Percentiles rank a stretch among this genome's conserved stretches.
These are phyloP conservation scores for Amaranthus palmeri DNA, from an alignment of 148 eudicot genomes.

Conservation along the genomic window DNA sequence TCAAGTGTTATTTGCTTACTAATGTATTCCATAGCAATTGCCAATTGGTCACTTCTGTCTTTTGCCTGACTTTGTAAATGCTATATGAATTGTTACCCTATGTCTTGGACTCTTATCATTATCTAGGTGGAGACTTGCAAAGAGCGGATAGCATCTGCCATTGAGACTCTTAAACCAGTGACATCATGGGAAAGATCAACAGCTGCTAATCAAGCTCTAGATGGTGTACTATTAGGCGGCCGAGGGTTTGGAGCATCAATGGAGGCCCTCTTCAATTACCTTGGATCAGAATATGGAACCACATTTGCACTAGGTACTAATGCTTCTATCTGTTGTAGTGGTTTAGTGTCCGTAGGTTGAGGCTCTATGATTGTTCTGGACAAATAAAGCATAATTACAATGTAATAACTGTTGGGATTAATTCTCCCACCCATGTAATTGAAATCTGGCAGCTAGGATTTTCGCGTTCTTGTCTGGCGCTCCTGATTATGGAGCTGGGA, in stretches of 20 bases:
- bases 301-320: conserved; percentile 82
- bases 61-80: neutral
- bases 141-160: conserved; percentile 88
- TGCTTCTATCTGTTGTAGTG: conserved; percentile 1
- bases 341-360: neutral
- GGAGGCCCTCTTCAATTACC: conserved; percentile 84
- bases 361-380: conserved; percentile 3
- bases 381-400: neutral
- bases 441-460: conserved; percentile 67
- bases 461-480: conserved; percentile 96
- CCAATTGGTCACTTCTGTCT: neutral
- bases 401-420: neutral
- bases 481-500: conserved; percentile 97
- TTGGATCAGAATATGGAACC: conserved; percentile 93
- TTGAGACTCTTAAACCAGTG: conserved; percentile 89
- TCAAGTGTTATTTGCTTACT: conserved; percentile 3
- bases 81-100: conserved; percentile 2
- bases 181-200: conserved; percentile 91
- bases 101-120: conserved; percentile 18
- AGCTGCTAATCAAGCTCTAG: conserved; percentile 75
- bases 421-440: neutral
- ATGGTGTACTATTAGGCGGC: conserved; percentile 88
- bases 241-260: conserved; percentile 95
- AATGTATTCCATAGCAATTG: neutral
- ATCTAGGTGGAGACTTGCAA: conserved; percentile 92